A percentile compares a stretch with the other conserved stretches of the same genome.
phyloP scores from a whole-genome alignment of 495 filamentous ascomycete species.

The Trichoderma virens region DNA sequence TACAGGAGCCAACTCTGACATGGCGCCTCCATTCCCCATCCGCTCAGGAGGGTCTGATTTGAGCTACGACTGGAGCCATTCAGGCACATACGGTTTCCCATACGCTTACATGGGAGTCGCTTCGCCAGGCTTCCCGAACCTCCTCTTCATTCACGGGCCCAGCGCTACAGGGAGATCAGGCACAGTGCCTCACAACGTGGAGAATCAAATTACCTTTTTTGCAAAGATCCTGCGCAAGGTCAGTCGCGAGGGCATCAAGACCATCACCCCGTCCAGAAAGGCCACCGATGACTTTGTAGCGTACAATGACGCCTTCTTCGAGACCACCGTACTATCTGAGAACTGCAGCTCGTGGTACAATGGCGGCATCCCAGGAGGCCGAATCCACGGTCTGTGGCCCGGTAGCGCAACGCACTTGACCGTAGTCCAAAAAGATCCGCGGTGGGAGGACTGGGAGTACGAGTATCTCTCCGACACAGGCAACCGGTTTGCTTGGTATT shows the following conservation, averaged over 20 bases:
- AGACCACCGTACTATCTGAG: slow-evolving; percentile 51
- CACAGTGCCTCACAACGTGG: slow-evolving; percentile 44
- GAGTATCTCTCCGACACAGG: slow-evolving; percentile 38
- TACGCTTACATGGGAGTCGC: slow-evolving; percentile 58
- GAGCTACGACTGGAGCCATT: slow-evolving; percentile 35
- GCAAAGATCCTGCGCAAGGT: slow-evolving; percentile 58
- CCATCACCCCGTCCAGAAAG: slow-evolving; percentile 43
- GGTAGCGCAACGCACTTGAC: slow-evolving; percentile 53
- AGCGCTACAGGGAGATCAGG: slow-evolving; percentile 46
- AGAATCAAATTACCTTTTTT: slow-evolving; percentile 51
- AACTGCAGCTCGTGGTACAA: slow-evolving; percentile 68
- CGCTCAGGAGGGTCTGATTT: slow-evolving; percentile 43
- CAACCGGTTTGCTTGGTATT: slow-evolving; percentile 38
- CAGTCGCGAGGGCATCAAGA: slow-evolving; percentile 53
- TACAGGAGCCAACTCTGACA: slow-evolving; percentile 55
- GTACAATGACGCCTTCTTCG: slow-evolving; percentile 55
- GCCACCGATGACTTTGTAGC: slow-evolving; percentile 58
- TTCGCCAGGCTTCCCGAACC: slow-evolving; percentile 59
- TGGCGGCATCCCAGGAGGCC: slow-evolving; percentile 45
- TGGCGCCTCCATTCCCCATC: slow-evolving; percentile 54
- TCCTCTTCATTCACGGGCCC: slow-evolving; percentile 52
- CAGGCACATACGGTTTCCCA: slow-evolving; percentile 47
- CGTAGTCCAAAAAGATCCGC: slow-evolving; percentile 47
- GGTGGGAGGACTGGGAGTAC: slow-evolving; percentile 71
- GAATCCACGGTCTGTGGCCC: slow-evolving; percentile 60